phyloP scores from a whole-genome alignment of 257 asterid genomes.

The Salvia hispanica region DNA sequence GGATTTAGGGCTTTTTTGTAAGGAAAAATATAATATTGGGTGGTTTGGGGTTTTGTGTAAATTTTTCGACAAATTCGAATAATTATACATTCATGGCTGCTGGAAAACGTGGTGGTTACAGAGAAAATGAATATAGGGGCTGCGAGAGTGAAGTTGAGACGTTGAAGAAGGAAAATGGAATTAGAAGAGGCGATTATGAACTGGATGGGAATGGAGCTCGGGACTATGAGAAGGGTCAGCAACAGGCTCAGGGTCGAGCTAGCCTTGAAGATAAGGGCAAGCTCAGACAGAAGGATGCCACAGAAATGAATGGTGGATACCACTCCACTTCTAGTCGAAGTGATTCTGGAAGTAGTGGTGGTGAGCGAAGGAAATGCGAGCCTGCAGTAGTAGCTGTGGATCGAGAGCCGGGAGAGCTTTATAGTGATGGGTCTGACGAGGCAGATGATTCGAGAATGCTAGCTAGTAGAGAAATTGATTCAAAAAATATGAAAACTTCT shows the following conservation, averaged over 20 bases:
- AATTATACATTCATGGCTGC: constrained; percentile 58
- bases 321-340: constrained; percentile 58
- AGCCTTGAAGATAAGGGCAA: constrained; percentile 44
- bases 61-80: constrained; percentile 7
- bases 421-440: constrained; percentile 85
- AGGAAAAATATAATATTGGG: neutral
- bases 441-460: constrained; percentile 49
- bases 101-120: constrained; percentile 69
- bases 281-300: constrained; percentile 60
- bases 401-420: constrained; percentile 87
- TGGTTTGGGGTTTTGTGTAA: constrained; percentile 19
- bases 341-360: constrained; percentile 56
- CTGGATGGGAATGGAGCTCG: constrained; percentile 46
- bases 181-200: constrained; percentile 47
- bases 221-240: constrained; percentile 43
- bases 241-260: constrained; percentile 34
- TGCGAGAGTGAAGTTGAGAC: constrained; percentile 55
- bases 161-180: constrained; percentile 47
- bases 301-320: constrained; percentile 55
- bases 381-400: constrained; percentile 39
- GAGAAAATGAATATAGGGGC: constrained; percentile 68
- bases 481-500: constrained; percentile 44
- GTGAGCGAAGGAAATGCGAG: constrained; percentile 42
- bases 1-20: neutral
- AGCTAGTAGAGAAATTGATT: constrained; percentile 38